phyloP scores from a whole-genome alignment of 2,329 filamentous ascomycete genomes.

The Pseudocercospora crystallina region DNA sequence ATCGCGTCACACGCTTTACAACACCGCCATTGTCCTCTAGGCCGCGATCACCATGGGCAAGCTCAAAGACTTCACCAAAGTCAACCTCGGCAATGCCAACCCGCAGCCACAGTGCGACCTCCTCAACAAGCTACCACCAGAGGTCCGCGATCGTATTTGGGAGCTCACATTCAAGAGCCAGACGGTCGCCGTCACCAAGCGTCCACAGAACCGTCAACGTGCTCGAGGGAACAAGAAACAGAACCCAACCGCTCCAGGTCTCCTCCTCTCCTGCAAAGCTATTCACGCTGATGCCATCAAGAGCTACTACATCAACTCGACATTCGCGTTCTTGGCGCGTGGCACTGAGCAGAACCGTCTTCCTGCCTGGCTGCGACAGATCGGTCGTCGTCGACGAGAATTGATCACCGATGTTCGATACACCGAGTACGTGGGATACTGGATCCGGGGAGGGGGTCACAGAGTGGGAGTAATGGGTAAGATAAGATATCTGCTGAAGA shows the following conservation, averaged over 20 bases:
- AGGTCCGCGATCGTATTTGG: not conserved
- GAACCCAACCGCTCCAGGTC: not conserved
- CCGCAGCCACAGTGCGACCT: not conserved
- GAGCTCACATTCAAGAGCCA: not conserved
- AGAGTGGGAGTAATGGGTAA: no score
- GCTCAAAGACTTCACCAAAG: not conserved
- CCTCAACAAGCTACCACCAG: not conserved
- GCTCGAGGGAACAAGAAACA: not conserved
- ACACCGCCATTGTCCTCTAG: no score
- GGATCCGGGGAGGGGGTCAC: no score
- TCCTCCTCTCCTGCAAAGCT: not conserved
- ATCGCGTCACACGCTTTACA: no score
- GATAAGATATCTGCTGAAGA: no score
- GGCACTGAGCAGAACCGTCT: not conserved
- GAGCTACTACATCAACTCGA: not conserved
- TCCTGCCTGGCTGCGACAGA: not conserved
- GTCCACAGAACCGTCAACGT: not conserved
- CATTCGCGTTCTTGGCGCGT: not conserved
- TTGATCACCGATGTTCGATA: not conserved
- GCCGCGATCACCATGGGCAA: not conserved
- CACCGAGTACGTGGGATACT: no score
- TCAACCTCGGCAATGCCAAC: not conserved
- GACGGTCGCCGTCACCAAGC: not conserved
- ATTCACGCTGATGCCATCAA: not conserved
- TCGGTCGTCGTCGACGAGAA: not conserved